These are phyloP conservation scores for Chiua sp. DNA, from an alignment of 1,284 basidiomycete genomes.

Conservation along the genomic window DNA sequence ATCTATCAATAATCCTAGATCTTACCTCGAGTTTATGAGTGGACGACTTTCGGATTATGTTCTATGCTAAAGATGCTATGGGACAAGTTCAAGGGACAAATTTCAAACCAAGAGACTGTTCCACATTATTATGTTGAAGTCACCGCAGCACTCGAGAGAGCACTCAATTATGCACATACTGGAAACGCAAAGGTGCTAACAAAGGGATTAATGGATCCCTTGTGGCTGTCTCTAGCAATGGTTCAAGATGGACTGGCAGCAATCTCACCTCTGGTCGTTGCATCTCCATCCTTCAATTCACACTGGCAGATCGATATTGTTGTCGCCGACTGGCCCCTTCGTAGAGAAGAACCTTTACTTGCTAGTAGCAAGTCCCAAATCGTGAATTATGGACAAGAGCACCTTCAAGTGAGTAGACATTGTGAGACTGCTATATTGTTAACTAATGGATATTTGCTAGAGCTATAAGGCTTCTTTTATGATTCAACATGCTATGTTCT, in stretches of 20 bases:
- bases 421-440: too few relatives aligned
- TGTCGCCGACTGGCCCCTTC: background rate
- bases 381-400: too few relatives aligned
- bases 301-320: background rate
- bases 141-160: slow-evolving; percentile 1
- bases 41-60: slow-evolving; percentile 5
- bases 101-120: background rate
- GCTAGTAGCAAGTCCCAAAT: background rate
- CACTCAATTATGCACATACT: slow-evolving; percentile 6
- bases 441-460: too few relatives aligned
- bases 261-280: background rate
- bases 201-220: slow-evolving; percentile 8
- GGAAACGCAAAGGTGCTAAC: slow-evolving; percentile 8
- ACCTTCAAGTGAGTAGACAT: too few relatives aligned
- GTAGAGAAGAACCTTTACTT: background rate
- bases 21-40: background rate
- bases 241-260: slow-evolving; percentile 4
- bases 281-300: background rate
- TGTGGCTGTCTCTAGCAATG: slow-evolving; percentile 3
- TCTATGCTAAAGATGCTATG: background rate
- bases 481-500: background rate
- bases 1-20: background rate
- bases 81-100: background rate
- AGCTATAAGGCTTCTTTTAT: background rate
- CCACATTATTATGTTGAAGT: slow-evolving; percentile 5